Evolutionary conservation across 768 basidiomycete species (phyloP), one percentile per base, ranked within the genome.

Genomic region (Ramaria sp.): DNA sequence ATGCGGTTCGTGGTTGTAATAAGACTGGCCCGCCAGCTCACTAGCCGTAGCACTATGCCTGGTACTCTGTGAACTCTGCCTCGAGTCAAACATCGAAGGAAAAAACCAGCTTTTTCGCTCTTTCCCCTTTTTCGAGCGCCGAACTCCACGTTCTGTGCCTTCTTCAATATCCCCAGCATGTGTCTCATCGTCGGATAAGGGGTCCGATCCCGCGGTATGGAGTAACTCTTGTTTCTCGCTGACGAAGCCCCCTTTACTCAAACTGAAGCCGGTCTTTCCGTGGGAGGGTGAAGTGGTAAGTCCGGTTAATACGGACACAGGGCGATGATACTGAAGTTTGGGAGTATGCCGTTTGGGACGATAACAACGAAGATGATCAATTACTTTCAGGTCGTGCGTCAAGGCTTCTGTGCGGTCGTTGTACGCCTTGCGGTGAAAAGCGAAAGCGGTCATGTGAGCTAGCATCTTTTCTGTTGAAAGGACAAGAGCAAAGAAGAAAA

Each of bases 401-500:
- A 88, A 74, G n/a, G 70, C 67, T 9, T 78, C 73, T 4, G 88
- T 68, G 48, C 87, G 84, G 32, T 89, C 87, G 60, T 73, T 75
- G 64, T 80, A 90, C 9, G 88, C 88, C 3, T 78, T 82, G n/a
- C 73, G 78, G 64, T 89, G 86, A 66, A 90, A 90, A 18, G 76
- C 73, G 60, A 85, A 84, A 0, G 87, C 85, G 32, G 88, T 78
- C 32, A 77, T 72, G 61, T 88, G 85, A 1, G 82, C 81, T 18
- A 87, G 66, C 75, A 89, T 82, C 59, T 76, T 72, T 63, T 86
- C 84, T 8, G 68, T 65, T 55, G 78, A 82, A 58, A 79, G 66
- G 12, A 88, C 73, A 13, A 90, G 70, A 2, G 74, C 71, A n/a
- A 85, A 66, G 69, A 89, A 89, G 70, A 89, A 89, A 32, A 85